Conservation (phyloP, 2,329 filamentous ascomycete species). For the Trichophyton schoenleinii region DNA sequence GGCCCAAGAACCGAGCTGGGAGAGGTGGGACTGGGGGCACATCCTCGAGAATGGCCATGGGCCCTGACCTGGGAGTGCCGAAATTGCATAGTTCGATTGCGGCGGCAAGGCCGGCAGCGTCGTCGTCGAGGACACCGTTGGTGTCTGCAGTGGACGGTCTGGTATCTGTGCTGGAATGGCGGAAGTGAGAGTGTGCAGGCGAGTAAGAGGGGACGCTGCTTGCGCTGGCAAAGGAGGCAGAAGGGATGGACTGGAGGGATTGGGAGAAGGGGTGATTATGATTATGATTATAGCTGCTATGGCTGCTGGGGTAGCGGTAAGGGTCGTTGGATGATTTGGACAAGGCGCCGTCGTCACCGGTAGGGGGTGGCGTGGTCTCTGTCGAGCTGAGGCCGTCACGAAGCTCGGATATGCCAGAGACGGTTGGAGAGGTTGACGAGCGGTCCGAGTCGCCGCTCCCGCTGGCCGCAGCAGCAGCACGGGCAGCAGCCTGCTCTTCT, state of each 20-base stretch:
- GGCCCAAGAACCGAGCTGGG: conserved; percentile 62
- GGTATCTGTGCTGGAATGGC: conserved; percentile 62
- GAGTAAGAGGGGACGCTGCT: conserved; percentile 40
- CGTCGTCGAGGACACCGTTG: conserved; percentile 56
- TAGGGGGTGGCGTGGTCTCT: conserved; percentile 84
- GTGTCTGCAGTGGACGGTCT: conserved; percentile 69
- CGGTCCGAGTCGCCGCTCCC: conserved; percentile 63
- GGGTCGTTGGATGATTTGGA: conserved; percentile 33
- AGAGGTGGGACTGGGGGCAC: conserved; percentile 80
- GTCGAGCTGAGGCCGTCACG: conserved; percentile 67
- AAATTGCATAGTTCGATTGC: conserved; percentile 85
- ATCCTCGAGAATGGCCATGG: conserved; percentile 53
- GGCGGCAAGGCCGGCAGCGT: conserved; percentile 77
- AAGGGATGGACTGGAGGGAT: conserved; percentile 61
- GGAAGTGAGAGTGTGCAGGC: conserved; percentile 44
- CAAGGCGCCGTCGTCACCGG: conserved; percentile 49
- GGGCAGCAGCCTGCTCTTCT: conserved; percentile 54
- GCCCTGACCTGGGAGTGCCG: conserved; percentile 58
- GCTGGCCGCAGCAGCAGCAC: conserved; percentile 35
- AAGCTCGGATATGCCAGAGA: conserved; percentile 65
- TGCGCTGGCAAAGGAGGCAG: conserved; percentile 44
- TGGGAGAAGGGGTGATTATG: conserved; percentile 49
- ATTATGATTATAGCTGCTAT: conserved; percentile 5
- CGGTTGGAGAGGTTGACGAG: conserved; percentile 69
- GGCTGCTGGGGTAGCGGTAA: conserved; percentile 36